Percentiles rank a stretch among this genome's conserved stretches.
These are phyloP conservation scores for Entomortierella chlamydospora DNA, from an alignment of 192 early-diverging fungal species.

Conservation along the genomic window DNA sequence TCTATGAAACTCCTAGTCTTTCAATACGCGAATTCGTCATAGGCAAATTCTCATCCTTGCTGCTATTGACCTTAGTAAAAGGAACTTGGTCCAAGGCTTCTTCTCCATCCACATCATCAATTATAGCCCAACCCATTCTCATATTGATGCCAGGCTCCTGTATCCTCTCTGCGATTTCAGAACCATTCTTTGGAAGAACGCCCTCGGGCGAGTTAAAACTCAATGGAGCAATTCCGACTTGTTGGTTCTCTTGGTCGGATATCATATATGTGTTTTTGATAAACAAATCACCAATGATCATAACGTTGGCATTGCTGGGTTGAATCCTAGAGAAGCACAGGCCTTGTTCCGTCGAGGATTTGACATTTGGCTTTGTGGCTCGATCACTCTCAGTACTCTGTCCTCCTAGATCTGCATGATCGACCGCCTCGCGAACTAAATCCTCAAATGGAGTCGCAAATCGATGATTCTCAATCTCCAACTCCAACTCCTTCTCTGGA, in stretches of 20 bases:
- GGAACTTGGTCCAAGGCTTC: neutral
- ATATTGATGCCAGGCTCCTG: neutral
- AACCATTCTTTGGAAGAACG: neutral
- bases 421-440: constrained; percentile 19
- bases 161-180: neutral
- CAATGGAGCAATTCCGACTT: constrained; percentile 68
- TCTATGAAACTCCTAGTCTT: too few species aligned
- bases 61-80: neutral
- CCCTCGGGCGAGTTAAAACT: neutral
- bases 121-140: neutral
- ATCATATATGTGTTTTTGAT: constrained; percentile 75
- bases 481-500: neutral
- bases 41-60: too few species aligned
- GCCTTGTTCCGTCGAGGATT: neutral
- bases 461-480: constrained; percentile 25
- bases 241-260: constrained; percentile 68
- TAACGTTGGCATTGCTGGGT: constrained; percentile 24
- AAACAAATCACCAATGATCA: constrained; percentile 76
- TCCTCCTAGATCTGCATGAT: neutral
- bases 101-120: neutral
- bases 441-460: constrained; percentile 41
- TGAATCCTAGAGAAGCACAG: constrained; percentile 44
- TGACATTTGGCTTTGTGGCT: neutral
- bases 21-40: too few species aligned
- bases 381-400: too few species aligned